Conservation (phyloP, 495 filamentous ascomycete genomes). For the Pseudotulostoma volvatum region DNA sequence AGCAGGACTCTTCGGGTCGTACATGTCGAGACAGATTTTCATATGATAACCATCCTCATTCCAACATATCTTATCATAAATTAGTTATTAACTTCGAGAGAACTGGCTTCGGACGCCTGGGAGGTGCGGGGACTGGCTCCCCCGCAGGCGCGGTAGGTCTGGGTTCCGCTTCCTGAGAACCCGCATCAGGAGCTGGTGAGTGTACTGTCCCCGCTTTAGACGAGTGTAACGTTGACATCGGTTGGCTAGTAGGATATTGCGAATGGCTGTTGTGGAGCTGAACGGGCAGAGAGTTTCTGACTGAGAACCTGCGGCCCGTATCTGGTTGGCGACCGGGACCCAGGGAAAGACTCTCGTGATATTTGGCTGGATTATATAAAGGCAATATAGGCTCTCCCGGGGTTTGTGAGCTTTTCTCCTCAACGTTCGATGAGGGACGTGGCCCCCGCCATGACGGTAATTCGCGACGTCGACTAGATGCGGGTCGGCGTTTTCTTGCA, state of each 20-base stretch:
- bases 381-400: slow-evolving; percentile 5
- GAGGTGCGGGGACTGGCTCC: neutral
- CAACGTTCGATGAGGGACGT: neutral
- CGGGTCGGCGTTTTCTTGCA: neutral
- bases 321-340: neutral
- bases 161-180: neutral
- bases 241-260: too few species aligned
- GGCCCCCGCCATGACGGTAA: neutral
- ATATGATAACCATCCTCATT: too few species aligned
- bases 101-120: slow-evolving; percentile 21
- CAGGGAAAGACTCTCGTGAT: slow-evolving; percentile 1
- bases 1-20: too few species aligned
- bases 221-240: too few species aligned
- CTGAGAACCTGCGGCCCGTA: too few species aligned
- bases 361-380: slow-evolving; percentile 20
- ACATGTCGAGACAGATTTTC: too few species aligned
- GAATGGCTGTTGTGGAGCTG: too few species aligned
- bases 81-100: slow-evolving; percentile 27
- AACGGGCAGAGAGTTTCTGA: too few species aligned
- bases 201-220: too few species aligned
- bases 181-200: too few species aligned
- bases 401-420: neutral
- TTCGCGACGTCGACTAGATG: neutral
- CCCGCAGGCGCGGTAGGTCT: neutral
- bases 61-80: too few species aligned